These are phyloP conservation scores for Zoysia matrella DNA, from an alignment of 202 grass and related monocot species.

Conservation along the genomic window DNA sequence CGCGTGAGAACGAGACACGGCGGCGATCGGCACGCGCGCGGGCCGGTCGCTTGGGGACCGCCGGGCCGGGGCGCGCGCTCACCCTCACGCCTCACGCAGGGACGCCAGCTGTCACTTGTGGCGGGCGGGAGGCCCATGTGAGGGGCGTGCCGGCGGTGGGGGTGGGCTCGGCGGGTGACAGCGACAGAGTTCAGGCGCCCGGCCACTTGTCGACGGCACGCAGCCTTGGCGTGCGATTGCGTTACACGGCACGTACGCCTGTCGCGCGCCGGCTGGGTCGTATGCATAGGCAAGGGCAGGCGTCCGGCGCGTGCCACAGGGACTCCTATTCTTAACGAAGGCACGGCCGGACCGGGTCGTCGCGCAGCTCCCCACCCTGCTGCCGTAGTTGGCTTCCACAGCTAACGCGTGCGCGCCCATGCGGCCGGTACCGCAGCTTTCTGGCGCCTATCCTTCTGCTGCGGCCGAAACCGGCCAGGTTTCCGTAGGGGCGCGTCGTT, in stretches of 20 bases:
- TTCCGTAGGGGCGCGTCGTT: neutral
- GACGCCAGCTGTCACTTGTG: conserved; percentile 43
- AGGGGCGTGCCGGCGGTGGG: conserved; percentile 9
- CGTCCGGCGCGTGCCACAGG: too few relatives aligned
- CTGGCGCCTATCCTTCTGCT: conserved; percentile 41
- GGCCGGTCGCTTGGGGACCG: too few relatives aligned
- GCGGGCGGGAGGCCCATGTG: conserved; percentile 30
- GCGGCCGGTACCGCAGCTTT: conserved; percentile 27
- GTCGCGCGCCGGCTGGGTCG: neutral
- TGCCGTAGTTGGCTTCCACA: conserved; percentile 3
- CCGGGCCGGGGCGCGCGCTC: too few relatives aligned
- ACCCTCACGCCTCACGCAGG: too few relatives aligned
- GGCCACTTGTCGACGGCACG: conserved; percentile 20
- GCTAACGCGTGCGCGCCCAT: neutral
- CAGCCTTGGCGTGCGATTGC: conserved; percentile 36
- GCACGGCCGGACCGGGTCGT: too few relatives aligned
- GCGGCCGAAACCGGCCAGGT: conserved; percentile 33
- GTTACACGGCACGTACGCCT: conserved; percentile 48
- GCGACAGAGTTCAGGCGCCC: conserved; percentile 26
- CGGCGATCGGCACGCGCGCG: too few relatives aligned
- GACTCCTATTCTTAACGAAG: too few relatives aligned
- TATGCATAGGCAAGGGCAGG: too few relatives aligned
- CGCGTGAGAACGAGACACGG: too few relatives aligned
- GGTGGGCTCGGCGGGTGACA: conserved; percentile 19
- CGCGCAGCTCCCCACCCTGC: neutral